These are phyloP conservation scores for Cicer chorassanicum DNA, from an alignment of 306 rosid genomes.

Conservation along the genomic window DNA sequence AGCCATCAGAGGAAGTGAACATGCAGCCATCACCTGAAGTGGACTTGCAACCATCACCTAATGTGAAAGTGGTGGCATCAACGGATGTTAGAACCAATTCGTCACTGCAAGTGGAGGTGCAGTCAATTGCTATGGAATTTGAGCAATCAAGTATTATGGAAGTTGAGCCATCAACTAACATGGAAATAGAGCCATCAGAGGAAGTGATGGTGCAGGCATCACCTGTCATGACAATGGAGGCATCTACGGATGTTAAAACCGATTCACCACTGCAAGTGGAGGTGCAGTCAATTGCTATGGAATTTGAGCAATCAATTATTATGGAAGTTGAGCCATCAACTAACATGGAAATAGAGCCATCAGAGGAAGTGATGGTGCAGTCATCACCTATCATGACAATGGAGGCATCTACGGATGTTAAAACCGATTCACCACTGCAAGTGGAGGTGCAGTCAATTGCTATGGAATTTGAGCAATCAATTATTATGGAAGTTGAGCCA, in stretches of 20 bases:
- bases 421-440: background rate
- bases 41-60: background rate
- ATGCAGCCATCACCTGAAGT: background rate
- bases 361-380: background rate
- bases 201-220: background rate
- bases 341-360: background rate
- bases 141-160: background rate
- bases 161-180: background rate
- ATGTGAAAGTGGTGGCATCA: background rate
- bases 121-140: background rate
- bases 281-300: background rate
- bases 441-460: background rate
- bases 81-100: background rate
- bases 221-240: background rate
- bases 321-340: background rate
- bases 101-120: background rate
- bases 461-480: background rate
- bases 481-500: background rate
- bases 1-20: background rate
- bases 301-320: background rate
- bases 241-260: background rate
- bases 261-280: background rate
- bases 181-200: background rate
- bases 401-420: background rate
- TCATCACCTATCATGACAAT: background rate